Evolutionary conservation across 768 basidiomycete genomes (phyloP).

Genomic region (Lentinula detonsa): DNA sequence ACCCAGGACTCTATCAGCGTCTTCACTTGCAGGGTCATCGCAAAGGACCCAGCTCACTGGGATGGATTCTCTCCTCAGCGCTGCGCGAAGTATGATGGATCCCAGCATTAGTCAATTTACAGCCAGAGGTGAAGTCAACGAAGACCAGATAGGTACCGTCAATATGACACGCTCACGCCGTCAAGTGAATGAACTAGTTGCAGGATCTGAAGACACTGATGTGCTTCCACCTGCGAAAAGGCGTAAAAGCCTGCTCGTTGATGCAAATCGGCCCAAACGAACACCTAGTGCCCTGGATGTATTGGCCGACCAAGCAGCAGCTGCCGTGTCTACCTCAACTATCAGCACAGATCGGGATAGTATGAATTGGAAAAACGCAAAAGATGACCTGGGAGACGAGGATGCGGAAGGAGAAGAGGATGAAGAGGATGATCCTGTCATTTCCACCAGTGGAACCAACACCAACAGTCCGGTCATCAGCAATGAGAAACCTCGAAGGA

Average conservation of each 20-base stretch:
- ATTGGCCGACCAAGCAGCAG: conserved; percentile 68
- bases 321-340: conserved; percentile 33
- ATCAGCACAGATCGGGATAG: conserved; percentile 10
- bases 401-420: conserved; percentile 8
- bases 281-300: conserved; percentile 61
- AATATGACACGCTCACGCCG: not conserved
- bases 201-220: not conserved
- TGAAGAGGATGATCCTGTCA: not conserved
- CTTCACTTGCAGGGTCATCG: conserved; percentile 19
- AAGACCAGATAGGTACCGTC: conserved; percentile 14
- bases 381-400: conserved; percentile 4
- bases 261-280: conserved; percentile 12
- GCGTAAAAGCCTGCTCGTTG: not conserved
- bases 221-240: not conserved
- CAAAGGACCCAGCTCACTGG: conserved; percentile 24
- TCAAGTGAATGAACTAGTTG: not conserved
- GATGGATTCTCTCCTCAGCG: conserved; percentile 54
- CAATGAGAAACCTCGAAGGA: not conserved
- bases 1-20: not conserved
- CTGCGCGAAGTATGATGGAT: conserved; percentile 52
- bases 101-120: conserved; percentile 5
- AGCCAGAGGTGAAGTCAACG: conserved; percentile 8
- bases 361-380: conserved; percentile 18
- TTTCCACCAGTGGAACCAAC: not conserved
- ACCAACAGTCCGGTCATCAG: not conserved